A percentile compares a stretch with the other conserved stretches of the same genome.
Evolutionary conservation across 768 basidiomycete species (phyloP).

Genomic region (Lactarius vividus): DNA sequence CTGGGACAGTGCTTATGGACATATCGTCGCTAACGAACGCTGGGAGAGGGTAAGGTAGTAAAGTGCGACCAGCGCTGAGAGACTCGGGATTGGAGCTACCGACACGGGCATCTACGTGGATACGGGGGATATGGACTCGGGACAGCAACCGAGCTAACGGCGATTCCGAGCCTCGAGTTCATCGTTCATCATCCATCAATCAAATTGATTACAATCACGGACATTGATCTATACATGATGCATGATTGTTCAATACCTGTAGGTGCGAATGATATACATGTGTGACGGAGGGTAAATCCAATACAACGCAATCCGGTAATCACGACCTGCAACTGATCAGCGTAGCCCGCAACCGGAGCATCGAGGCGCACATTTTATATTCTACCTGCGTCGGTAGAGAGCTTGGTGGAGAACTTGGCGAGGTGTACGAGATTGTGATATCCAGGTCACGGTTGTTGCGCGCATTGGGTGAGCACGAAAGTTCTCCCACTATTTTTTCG

Average conservation of each 20-base stretch:
- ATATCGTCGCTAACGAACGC: background rate
- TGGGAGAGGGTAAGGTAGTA: background rate
- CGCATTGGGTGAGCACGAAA: conserved; percentile 84
- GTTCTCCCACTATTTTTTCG: conserved; percentile 66
- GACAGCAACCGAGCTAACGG: background rate
- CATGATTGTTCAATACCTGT: background rate
- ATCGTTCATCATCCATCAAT: background rate
- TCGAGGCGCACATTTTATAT: conserved; percentile 82
- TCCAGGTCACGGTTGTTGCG: conserved; percentile 96
- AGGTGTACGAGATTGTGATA: conserved; percentile 71
- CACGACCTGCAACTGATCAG: conserved; percentile 77
- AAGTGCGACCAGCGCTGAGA: background rate
- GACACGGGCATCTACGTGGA: background rate
- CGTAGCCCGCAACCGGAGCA: conserved; percentile 40
- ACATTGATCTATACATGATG: background rate
- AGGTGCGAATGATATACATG: background rate
- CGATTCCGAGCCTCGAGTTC: too few relatives aligned
- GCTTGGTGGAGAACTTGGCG: conserved; percentile 30
- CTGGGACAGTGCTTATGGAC: conserved; percentile 38
- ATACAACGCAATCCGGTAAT: conserved; percentile 34
- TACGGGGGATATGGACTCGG: background rate
- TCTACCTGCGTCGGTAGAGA: conserved; percentile 43
- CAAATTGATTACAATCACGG: background rate
- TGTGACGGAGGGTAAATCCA: background rate
- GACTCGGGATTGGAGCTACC: background rate